phyloP scores from a whole-genome alignment of 768 basidiomycete species.

The Panus rudis region DNA sequence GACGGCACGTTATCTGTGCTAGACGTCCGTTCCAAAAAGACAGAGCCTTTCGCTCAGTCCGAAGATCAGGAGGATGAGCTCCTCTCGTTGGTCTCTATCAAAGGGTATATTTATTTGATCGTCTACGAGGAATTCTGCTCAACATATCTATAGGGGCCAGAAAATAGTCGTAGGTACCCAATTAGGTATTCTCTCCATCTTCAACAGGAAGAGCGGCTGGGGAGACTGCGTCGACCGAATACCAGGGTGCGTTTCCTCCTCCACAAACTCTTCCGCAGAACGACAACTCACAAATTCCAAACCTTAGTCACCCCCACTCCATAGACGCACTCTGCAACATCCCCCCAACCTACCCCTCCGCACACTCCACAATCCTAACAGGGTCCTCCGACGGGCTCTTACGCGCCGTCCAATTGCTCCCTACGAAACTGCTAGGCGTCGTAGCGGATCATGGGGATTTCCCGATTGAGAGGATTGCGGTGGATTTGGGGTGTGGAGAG shows the following conservation, averaged over 20 bases:
- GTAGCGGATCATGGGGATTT: slow-evolving; percentile 90
- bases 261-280: neutral
- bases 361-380: slow-evolving; percentile 67
- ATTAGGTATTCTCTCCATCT: slow-evolving; percentile 81
- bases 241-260: slow-evolving; percentile 55
- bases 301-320: slow-evolving; percentile 79
- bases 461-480: slow-evolving; percentile 80
- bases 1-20: slow-evolving; percentile 92
- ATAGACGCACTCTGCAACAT: slow-evolving; percentile 80
- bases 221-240: slow-evolving; percentile 88
- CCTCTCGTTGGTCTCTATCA: slow-evolving; percentile 78
- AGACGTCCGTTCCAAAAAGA: slow-evolving; percentile 79
- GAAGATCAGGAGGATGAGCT: slow-evolving; percentile 97
- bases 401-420: slow-evolving; percentile 77
- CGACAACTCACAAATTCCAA: neutral
- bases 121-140: neutral
- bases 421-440: slow-evolving; percentile 84
- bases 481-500: slow-evolving; percentile 48
- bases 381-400: slow-evolving; percentile 91
- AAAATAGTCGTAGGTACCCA: slow-evolving; percentile 89
- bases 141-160: slow-evolving; percentile 39
- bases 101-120: slow-evolving; percentile 43
- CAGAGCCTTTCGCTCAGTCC: slow-evolving; percentile 74
- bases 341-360: slow-evolving; percentile 51
- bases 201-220: slow-evolving; percentile 84